Base-by-base conservation (phyloP, 352 stramenopile species). In the Blastocystis sp. region DNA sequence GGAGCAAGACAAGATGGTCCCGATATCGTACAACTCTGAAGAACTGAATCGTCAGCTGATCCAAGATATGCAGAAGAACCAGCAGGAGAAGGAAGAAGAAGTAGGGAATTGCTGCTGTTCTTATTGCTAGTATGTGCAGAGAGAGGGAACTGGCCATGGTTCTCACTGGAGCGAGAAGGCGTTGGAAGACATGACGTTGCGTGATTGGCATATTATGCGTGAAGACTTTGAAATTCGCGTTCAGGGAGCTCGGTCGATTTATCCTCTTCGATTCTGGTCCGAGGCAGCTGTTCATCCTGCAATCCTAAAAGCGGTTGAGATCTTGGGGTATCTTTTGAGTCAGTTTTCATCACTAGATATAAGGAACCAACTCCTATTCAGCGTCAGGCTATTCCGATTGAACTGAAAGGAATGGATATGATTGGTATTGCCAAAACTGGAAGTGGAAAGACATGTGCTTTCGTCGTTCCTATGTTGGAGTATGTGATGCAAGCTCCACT, bases 181-280 rank as follows among this genome's bases (percentile, higher is more conserved):
- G 54, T 91, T 98, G 37, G 91, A 91, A 26, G 94, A 96, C 8
- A 99, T 99, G 96, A 97, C 95, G 43, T 91, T 95, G 55, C 94
- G 97, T 24, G 97, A 99, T 93, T 99, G 97, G 97, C 94, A 97
- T 85, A 99, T 99, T 90, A 98, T 99, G 91, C 94, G 97, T 30
- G 97, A 99, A 91, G 98, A 99, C 91, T 99, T 98, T 91, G 96
- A 99, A 90, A 99, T 99, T 90, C 94, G 94, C 3, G 94, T 98
- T 53, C 94, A 87, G 62, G 94, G 94, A 37, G 94, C 94, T 3
- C 91, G 91, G 64, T 95, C 95, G 34, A 95, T 96, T 37, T 93
- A 97, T 50, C 96, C 97, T 8, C 88, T 99, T n/a, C 95, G 97
- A 45, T 96, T 94, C 76, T 98, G 94, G 93, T 73, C 91, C 3